Percentiles rank a stretch among this genome's conserved stretches.
phyloP scores from a whole-genome alignment of 441 rosid species.

The Gossypium trilobum region DNA sequence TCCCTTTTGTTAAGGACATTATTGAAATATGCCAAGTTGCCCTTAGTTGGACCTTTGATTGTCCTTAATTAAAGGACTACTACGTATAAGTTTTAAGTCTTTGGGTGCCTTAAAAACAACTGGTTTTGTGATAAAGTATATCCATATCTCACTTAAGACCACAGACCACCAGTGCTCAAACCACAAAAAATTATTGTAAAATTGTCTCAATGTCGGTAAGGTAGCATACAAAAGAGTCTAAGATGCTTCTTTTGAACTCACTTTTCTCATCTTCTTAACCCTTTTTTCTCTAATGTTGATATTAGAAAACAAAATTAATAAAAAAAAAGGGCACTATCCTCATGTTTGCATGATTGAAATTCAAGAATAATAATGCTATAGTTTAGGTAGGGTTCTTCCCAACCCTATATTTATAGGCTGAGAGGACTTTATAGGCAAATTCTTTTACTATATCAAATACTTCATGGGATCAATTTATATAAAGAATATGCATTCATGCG shows the following conservation, averaged over 20 bases:
- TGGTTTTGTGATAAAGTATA: background rate
- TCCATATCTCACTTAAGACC: background rate
- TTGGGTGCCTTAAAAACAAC: constrained; percentile 6
- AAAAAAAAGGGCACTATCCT: constrained; percentile 30
- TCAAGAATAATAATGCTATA: constrained; percentile 11
- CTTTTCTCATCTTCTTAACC: constrained; percentile 8
- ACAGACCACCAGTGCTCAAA: background rate
- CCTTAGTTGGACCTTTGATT: constrained; percentile 19
- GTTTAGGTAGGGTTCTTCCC: constrained; percentile 15
- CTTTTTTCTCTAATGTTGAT: constrained; percentile 8
- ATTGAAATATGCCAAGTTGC: background rate
- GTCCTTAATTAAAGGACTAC: background rate
- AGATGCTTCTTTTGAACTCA: constrained; percentile 26
- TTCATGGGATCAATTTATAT: background rate
- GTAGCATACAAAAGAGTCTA: constrained; percentile 37
- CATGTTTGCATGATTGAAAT: constrained; percentile 44
- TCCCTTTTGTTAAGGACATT: background rate
- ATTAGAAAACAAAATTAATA: constrained; percentile 9
- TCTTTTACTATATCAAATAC: background rate
- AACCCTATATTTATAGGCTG: background rate
- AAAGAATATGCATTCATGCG: constrained; percentile 13
- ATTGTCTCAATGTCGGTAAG: constrained; percentile 33
- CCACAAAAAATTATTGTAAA: background rate
- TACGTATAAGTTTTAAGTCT: background rate
- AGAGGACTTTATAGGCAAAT: constrained; percentile 5